Evolutionary conservation across 2,329 filamentous ascomycete species (phyloP), one percentile per base, ranked within the genome.

Genomic region (Sclerotiophoma versabilis): DNA sequence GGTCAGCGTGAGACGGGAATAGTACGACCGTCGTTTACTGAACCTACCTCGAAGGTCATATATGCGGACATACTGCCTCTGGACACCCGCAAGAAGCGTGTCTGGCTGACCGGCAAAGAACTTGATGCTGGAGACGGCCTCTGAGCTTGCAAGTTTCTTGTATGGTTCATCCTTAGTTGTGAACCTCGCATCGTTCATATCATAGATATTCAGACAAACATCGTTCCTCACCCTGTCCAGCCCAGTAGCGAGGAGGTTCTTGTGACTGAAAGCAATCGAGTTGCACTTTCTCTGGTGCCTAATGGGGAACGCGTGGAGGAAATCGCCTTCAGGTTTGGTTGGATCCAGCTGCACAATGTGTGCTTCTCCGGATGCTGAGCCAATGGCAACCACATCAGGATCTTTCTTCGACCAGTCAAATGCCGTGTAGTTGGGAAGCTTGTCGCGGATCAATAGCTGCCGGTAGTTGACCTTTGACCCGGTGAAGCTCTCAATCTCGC

Each of bases 161-260:
- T 68, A 80, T 63, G 72, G 83, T 72, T 81, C 79, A 32, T 77
- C 71, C 80, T 80, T 72, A 82, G 76, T 36, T 74, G 79, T 17
- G 80, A 82, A 41, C 86, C 79, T 64, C 77, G 67, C 62, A 51
- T 69, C 84, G 63, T 84, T 88, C 49, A 92, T 82, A 72, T 96
- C 90, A 84, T 90, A 95, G 25, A 95, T 87, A 65, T 93, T 91
- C 42, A 96, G 81, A 64, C 89, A 92, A 59, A 89, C 85, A 69
- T 95, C 91, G 74, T 91, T 92, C 26, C 91, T 84, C 20, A 93
- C 90, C 63, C 90, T 84, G 66, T 95, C 91, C 45, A 95, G 79
- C 1, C 90, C 91, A 23, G 92, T 90, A 9, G 91, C 91, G 45
- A 96, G 78, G 50, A 90, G 80, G 43, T 80, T 77, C 15, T 89